phyloP scores from a whole-genome alignment of 306 rosid genomes.

The Cucumis melo region DNA sequence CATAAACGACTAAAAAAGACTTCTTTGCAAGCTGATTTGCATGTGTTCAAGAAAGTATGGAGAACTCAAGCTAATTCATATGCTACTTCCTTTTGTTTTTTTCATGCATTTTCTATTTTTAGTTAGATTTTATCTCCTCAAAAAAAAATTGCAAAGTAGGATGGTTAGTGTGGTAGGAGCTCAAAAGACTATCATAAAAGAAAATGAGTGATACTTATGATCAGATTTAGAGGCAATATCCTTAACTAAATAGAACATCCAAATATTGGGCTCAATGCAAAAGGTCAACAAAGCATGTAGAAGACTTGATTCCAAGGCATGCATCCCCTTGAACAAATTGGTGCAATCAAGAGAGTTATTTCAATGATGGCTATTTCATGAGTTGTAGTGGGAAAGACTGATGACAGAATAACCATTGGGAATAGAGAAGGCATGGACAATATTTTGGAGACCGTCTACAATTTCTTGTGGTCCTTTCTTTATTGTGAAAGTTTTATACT shows the following conservation, averaged over 20 bases:
- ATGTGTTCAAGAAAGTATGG: not conserved
- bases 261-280: not conserved
- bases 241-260: not conserved
- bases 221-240: not conserved
- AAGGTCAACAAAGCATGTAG: not conserved
- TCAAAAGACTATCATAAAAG: not conserved
- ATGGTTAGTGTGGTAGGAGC: not conserved
- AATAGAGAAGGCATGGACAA: not conserved
- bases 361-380: not conserved
- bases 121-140: not conserved
- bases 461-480: not conserved
- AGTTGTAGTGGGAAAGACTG: not conserved
- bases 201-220: not conserved
- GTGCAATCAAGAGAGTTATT: not conserved
- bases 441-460: not conserved
- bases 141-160: not conserved
- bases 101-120: not conserved
- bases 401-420: not conserved
- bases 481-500: not conserved
- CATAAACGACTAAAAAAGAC: not conserved
- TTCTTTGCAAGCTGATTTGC: not conserved
- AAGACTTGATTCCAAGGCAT: not conserved
- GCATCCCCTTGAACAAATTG: not conserved
- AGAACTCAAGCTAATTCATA: not conserved
- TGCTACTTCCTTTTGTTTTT: not conserved